phyloP scores from a whole-genome alignment of 805 yeast species.

The Wickerhamiella nectarea region DNA sequence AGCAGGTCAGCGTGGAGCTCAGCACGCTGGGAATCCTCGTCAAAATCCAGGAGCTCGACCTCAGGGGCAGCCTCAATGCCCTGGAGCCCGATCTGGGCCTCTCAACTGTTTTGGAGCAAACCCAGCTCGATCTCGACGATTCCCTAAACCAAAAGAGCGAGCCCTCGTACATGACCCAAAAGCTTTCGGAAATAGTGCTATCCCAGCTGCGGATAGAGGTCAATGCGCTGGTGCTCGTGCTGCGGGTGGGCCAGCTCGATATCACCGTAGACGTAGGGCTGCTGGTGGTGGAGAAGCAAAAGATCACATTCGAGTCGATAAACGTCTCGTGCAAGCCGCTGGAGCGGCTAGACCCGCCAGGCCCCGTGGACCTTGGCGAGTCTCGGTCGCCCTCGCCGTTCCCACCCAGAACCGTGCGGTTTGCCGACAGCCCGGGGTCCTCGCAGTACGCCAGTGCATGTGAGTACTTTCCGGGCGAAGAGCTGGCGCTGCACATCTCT shows the following conservation, averaged over 20 bases:
- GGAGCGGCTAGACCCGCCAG: no score
- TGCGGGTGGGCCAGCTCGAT: constrained; percentile 15
- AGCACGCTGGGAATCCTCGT: constrained; percentile 57
- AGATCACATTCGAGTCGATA: neutral
- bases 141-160: neutral
- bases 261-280: neutral
- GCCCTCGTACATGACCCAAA: constrained; percentile 15
- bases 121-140: constrained; percentile 13
- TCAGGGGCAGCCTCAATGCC: constrained; percentile 24
- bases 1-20: constrained; percentile 41
- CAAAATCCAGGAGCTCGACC: constrained; percentile 40
- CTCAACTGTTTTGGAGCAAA: constrained; percentile 16
- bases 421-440: neutral
- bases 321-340: neutral
- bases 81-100: constrained; percentile 17
- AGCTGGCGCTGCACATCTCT: neutral
- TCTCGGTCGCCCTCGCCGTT: neutral
- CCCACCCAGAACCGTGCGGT: neutral
- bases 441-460: neutral
- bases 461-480: neutral
- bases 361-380: no score
- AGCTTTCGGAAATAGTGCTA: constrained; percentile 29
- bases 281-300: neutral
- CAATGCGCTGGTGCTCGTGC: constrained; percentile 12
- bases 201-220: constrained; percentile 23